Base-by-base conservation (phyloP, 2,329 filamentous ascomycete genomes). In the Phyllosticta citrichinensis region DNA sequence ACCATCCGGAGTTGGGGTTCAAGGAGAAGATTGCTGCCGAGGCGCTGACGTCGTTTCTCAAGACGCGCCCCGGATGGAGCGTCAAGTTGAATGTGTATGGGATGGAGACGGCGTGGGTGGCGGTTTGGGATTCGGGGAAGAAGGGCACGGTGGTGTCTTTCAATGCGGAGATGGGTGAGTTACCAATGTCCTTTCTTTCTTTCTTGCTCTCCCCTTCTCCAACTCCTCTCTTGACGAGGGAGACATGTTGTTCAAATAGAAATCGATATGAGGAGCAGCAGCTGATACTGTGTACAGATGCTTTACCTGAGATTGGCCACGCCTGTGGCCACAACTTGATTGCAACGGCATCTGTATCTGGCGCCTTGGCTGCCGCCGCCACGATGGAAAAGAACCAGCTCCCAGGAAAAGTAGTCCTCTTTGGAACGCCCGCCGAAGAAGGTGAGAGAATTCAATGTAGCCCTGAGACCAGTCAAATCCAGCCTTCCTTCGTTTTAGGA, bases 81-180 rank as follows among this genome's bases (percentile, higher is more conserved):
- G 80, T 84, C 25, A 81, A 75, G 1, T 74, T 74, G 1, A 80
- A 79, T 1, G 80, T 79, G 0, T 82, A 81, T 64, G 77, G 75
- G 9, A 73, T 83, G 63, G 71, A 73, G 35, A 83, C 81, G 2
- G 81, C 81, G 12, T 83, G 81, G 74, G 74, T 78, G 25, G 80
- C 80, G 3, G 76, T 77, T 1, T 81, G 73, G 62, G 76, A 80
- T 60, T 79, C 72, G 57, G 75, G 77, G 11, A 74, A 66, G 57
- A 69, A 72, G n/a, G 80, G 79, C 0, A 78, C 79, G 2, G 75
- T 73, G 0, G 74, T 79, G 10, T 75, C 73, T 14, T 79, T 79
- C 62, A 77, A 78, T 61, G 74, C 71, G 0, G 75, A 78, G 61
- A 68, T 69, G 67, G 68, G 68, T 68, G 59, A 14, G 62, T 52